Base-by-base conservation (phyloP, 2,329 filamentous ascomycete genomes). In the Cladosporium sp. region DNA sequence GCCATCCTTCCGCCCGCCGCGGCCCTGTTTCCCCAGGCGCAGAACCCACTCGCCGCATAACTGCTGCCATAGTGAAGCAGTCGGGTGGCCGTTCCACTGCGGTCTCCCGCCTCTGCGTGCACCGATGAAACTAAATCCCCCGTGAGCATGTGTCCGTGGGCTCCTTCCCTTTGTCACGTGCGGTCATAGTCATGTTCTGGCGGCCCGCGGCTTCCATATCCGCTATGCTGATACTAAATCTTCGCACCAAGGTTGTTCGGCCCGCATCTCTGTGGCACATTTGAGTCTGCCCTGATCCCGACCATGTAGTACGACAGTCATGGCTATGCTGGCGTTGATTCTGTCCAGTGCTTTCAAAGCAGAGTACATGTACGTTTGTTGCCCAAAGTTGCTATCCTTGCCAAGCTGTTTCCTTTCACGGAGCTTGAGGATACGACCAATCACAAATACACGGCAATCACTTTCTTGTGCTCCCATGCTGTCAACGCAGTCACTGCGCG, bases 1-100 rank as follows among this genome's bases (percentile, higher is more conserved):
- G 21, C 35, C 52, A 37, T 46, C 61, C 61, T 21, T 46, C 23
- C 33, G 28, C 50, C 50, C 49, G 61, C 61, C 55, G 50, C 61
- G 61, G 61, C 61, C 60, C 60, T 63, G 61, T 63, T 63, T 56
- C 61, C 61, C 50, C 50, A 63, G 50, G 61, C 50, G 50, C 61
- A 63, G 49, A 44, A 18, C 50, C 23, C 50, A 33, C 44, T 52
- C 52, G 59, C 46, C 44, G 59, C 59, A 46, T 31, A 52, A 52
- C 3, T 37, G 33, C 26, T 52, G 44, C 28, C 16, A 52, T 62
- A n/a, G 16, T 56, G 33, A 46, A 46, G 50, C 46, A 35, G 50
- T 12, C 50, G 61, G 61, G 61, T 46, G 61, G 50, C 50, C 46
- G n/a, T 23, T 35, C 40, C 26, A 35, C 61, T 52, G 50, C 61